A percentile compares a stretch with the other conserved stretches of the same genome.
phyloP scores from a whole-genome alignment of 179 eudicot species.

The Camellia oleifera region DNA sequence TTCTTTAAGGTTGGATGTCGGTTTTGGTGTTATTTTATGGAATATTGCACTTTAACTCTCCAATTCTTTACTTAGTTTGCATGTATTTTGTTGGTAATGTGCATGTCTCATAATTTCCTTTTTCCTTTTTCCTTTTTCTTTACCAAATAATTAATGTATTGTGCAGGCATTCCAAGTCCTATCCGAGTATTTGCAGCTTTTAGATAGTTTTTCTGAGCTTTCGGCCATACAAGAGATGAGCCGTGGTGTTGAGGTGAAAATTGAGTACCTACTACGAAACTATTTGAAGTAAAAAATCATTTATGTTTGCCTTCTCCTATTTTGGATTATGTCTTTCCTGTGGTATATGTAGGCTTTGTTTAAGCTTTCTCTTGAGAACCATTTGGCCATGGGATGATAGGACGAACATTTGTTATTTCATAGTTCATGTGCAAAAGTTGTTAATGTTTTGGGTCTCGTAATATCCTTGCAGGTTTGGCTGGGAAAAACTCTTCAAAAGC shows the following conservation, averaged over 20 bases:
- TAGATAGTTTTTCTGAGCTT: slow-evolving; percentile 76
- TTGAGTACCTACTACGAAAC: slow-evolving; percentile 11
- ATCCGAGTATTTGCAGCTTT: slow-evolving; percentile 82
- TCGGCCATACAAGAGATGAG: slow-evolving; percentile 85
- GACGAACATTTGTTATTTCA: neutral
- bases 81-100: neutral
- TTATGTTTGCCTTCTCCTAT: neutral
- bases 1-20: slow-evolving; percentile 64
- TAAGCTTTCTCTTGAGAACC: neutral
- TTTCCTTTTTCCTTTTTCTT: neutral
- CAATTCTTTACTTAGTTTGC: neutral
- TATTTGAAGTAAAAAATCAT: neutral
- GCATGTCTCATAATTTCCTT: neutral
- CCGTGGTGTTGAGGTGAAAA: slow-evolving; percentile 75
- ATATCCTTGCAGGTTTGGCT: slow-evolving; percentile 70
- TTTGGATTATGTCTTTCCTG: neutral
- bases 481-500: slow-evolving; percentile 84
- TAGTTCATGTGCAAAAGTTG: slow-evolving; percentile 7
- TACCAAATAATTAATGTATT: neutral
- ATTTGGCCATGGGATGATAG: neutral
- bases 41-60: slow-evolving; percentile 7
- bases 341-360: neutral
- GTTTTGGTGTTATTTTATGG: neutral
- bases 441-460: slow-evolving; percentile 9
- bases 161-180: slow-evolving; percentile 92